These are phyloP conservation scores for Trichophyton simii DNA, from an alignment of 2,329 filamentous ascomycete species.

Conservation along the genomic window DNA sequence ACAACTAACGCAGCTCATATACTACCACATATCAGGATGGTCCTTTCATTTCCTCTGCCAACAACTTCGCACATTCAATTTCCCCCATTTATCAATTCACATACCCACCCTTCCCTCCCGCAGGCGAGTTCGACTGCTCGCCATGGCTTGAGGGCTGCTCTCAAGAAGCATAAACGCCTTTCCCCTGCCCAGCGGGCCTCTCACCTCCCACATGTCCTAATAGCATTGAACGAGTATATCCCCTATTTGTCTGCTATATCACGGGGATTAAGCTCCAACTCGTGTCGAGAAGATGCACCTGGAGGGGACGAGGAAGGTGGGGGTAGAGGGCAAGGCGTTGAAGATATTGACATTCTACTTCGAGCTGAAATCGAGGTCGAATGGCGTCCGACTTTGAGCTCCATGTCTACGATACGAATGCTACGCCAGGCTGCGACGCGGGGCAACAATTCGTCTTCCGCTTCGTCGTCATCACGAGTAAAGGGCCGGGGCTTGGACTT, in stretches of 20 bases:
- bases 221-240: slow-evolving; percentile 62
- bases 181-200: slow-evolving; percentile 55
- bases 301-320: neutral
- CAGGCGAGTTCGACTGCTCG: slow-evolving; percentile 71
- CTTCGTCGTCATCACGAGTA: slow-evolving; percentile 34
- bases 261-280: slow-evolving; percentile 49
- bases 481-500: slow-evolving; percentile 64
- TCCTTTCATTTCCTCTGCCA: slow-evolving; percentile 75
- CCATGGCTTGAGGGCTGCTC: slow-evolving; percentile 64
- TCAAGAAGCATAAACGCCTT: slow-evolving; percentile 87
- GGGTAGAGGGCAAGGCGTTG: slow-evolving; percentile 18
- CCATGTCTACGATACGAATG: slow-evolving; percentile 21
- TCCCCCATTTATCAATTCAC: slow-evolving; percentile 60
- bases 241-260: slow-evolving; percentile 73
- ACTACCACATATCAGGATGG: slow-evolving; percentile 45
- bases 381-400: slow-evolving; percentile 69
- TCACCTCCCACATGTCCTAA: slow-evolving; percentile 57
- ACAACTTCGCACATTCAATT: slow-evolving; percentile 83
- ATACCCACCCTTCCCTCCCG: slow-evolving; percentile 79
- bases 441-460: slow-evolving; percentile 36
- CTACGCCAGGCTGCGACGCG: slow-evolving; percentile 19
- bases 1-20: neutral
- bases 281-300: slow-evolving; percentile 15
- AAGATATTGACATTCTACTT: slow-evolving; percentile 56
- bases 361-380: slow-evolving; percentile 54